Percentiles rank a stretch among this genome's conserved stretches.
These are phyloP conservation scores for Trichoderma asperelloides DNA, from an alignment of 495 filamentous ascomycete genomes.

Conservation along the genomic window DNA sequence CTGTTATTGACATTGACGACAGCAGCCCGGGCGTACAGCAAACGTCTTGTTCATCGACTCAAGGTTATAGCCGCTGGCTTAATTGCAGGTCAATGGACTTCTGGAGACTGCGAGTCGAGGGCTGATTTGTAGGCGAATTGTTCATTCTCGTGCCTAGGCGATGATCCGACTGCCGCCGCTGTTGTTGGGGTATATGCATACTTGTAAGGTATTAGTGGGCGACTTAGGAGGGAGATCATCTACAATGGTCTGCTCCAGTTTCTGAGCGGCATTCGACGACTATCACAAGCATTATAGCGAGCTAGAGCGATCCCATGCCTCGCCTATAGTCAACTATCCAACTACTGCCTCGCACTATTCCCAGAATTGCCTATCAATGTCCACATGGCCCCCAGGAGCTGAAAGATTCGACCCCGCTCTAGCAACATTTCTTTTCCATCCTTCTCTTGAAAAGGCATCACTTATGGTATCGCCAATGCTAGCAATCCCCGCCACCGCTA, in stretches of 20 bases:
- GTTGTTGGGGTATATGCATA: neutral
- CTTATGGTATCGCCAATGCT: neutral
- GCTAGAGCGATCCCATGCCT: constrained; percentile 1
- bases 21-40: neutral
- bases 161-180: neutral
- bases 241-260: neutral
- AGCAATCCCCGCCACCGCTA: neutral
- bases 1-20: neutral
- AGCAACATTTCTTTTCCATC: neutral
- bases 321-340: neutral
- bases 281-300: neutral
- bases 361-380: neutral
- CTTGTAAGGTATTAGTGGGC: neutral
- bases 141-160: neutral
- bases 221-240: neutral
- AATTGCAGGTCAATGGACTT: neutral
- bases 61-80: neutral
- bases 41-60: neutral
- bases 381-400: constrained; percentile 4
- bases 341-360: neutral
- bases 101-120: neutral
- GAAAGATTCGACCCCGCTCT: neutral
- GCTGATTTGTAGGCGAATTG: neutral
- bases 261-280: neutral
- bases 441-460: neutral